A percentile compares a stretch with the other conserved stretches of the same genome.
These are phyloP conservation scores for Gracilaria caudata DNA, from an alignment of 23 red algal species.

Conservation along the genomic window DNA sequence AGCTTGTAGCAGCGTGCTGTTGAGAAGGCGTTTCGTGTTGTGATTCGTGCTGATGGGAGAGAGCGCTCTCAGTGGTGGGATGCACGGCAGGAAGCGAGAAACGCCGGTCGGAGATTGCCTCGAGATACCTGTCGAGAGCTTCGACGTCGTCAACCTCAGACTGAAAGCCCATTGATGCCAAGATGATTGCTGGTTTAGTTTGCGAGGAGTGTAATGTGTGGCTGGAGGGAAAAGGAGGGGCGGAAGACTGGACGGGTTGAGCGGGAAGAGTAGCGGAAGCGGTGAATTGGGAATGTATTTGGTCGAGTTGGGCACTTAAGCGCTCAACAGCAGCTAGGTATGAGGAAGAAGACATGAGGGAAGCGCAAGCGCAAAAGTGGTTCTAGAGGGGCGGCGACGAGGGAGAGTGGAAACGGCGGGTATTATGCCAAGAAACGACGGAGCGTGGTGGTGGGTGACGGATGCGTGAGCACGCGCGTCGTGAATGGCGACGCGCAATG, in stretches of 20 bases:
- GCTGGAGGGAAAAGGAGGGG: background rate
- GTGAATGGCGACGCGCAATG: background rate
- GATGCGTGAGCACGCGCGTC: background rate
- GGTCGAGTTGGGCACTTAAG: slow-evolving; percentile 22
- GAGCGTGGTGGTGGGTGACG: background rate
- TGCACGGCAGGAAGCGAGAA: background rate
- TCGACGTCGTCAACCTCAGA: slow-evolving; percentile 24
- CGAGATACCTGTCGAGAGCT: slow-evolving; percentile 30
- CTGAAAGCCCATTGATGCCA: slow-evolving; percentile 13
- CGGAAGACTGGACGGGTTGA: background rate
- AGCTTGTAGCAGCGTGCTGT: background rate
- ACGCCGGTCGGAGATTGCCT: background rate
- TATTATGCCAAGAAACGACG: background rate
- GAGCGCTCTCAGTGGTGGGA: background rate
- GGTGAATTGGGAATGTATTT: background rate
- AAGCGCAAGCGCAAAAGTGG: slow-evolving; percentile 22
- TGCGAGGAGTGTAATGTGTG: background rate
- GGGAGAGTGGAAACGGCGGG: background rate
- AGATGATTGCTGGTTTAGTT: background rate
- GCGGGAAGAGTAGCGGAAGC: background rate
- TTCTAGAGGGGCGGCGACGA: background rate
- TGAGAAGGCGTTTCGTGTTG: background rate
- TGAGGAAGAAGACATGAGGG: slow-evolving; percentile 23
- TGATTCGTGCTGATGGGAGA: background rate
- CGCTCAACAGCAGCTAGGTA: slow-evolving; percentile 17